These are phyloP conservation scores for Blastomyces emzantsi DNA, from an alignment of 2,329 filamentous ascomycete species.

Conservation along the genomic window DNA sequence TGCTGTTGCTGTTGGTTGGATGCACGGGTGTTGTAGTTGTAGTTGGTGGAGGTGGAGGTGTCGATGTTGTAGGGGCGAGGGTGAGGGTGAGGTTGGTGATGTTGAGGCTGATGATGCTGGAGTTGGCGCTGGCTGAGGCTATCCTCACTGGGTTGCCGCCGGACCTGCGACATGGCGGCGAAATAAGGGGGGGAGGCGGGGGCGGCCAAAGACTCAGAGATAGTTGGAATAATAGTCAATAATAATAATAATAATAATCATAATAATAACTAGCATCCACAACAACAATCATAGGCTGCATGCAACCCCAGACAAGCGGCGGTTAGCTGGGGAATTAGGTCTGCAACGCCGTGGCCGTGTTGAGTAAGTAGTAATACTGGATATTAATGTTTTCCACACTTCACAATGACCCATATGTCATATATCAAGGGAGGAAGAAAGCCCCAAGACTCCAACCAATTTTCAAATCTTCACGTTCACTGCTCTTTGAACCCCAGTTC, in stretches of 20 bases:
- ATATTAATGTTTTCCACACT: neutral
- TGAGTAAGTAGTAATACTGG: too few species aligned
- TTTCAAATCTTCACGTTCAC: neutral
- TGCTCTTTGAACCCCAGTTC: neutral
- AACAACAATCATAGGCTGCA: neutral
- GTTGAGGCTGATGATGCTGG: neutral
- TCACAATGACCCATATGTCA: too few species aligned
- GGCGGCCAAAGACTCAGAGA: neutral
- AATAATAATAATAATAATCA: neutral
- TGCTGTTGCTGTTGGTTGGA: neutral
- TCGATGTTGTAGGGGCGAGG: too few species aligned
- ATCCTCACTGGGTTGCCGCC: slow-evolving; percentile 18
- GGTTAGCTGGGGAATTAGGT: neutral
- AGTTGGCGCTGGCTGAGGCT: neutral
- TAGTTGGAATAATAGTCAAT: neutral
- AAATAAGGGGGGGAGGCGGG: too few species aligned
- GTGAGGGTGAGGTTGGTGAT: neutral
- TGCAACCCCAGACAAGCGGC: neutral
- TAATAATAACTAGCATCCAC: too few species aligned
- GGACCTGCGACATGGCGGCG: slow-evolving; percentile 30
- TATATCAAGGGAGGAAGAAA: neutral
- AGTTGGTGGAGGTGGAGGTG: neutral
- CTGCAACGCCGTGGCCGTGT: too few species aligned
- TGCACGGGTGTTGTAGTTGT: slow-evolving; percentile 18
- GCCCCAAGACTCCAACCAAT: neutral